Evolutionary conservation across 2,329 filamentous ascomycete species (phyloP).

Genomic region (Dactylellina drechsleri): DNA sequence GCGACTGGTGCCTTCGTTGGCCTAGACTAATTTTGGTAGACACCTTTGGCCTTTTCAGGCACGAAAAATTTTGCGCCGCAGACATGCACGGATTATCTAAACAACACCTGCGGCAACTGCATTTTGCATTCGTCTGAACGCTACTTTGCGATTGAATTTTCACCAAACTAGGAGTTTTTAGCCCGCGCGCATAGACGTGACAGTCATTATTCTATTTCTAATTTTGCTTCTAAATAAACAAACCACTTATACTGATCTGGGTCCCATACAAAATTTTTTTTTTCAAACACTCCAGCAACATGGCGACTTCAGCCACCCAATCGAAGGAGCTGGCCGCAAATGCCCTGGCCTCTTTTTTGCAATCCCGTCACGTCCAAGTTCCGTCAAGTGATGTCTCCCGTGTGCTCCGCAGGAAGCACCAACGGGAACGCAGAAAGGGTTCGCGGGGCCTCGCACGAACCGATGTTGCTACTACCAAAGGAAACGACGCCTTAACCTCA

Average conservation of each 20-base stretch:
- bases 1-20: no score
- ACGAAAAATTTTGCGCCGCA: no score
- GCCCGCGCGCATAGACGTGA: not conserved
- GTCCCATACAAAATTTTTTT: not conserved
- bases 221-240: constrained; percentile 25
- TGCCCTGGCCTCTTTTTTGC: constrained; percentile 37
- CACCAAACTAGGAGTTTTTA: no score
- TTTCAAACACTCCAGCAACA: not conserved
- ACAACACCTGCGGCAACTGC: no score
- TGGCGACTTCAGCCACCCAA: constrained; percentile 42
- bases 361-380: constrained; percentile 36
- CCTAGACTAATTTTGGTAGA: no score
- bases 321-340: constrained; percentile 39
- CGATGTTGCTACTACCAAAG: constrained; percentile 15
- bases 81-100: no score
- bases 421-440: constrained; percentile 41
- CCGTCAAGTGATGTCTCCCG: constrained; percentile 42
- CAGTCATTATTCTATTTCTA: constrained; percentile 4
- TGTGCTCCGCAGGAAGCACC: constrained; percentile 46
- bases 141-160: no score
- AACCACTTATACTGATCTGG: not conserved
- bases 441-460: constrained; percentile 11
- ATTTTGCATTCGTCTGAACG: no score
- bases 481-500: not conserved
- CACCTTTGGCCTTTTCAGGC: no score